phyloP scores from a whole-genome alignment of 257 asterid species.

The Solanum pennellii region DNA sequence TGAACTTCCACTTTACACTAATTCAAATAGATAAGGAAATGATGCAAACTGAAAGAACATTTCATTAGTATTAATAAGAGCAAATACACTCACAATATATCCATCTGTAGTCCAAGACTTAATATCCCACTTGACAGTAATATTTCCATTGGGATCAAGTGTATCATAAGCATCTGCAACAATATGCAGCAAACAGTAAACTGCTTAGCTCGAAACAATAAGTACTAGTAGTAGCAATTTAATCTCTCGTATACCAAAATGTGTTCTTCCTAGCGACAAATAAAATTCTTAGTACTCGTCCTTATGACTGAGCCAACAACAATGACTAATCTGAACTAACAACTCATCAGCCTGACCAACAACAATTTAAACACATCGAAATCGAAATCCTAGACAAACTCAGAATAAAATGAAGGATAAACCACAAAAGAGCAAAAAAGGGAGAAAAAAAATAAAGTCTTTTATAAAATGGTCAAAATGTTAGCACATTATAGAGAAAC shows the following conservation, averaged over 20 bases:
- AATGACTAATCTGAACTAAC: neutral
- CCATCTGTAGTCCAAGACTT: constrained; percentile 44
- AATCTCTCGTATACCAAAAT: neutral
- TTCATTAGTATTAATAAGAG: neutral
- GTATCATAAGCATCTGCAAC: constrained; percentile 49
- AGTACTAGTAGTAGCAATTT: neutral
- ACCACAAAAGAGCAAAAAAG: neutral
- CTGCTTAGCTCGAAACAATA: neutral
- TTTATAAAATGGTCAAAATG: neutral
- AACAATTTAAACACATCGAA: neutral
- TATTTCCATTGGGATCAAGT: constrained; percentile 45
- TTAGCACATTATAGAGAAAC: neutral
- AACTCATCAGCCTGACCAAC: neutral
- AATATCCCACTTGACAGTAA: constrained; percentile 54
- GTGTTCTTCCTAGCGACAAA: neutral
- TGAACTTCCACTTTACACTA: neutral
- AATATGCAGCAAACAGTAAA: neutral
- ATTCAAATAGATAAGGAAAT: neutral
- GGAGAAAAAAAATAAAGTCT: neutral
- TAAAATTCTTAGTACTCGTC: neutral
- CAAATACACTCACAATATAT: constrained; percentile 26
- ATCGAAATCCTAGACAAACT: neutral
- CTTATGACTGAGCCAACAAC: neutral
- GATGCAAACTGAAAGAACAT: neutral
- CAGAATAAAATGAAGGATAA: neutral